Percentiles rank a stretch among this genome's conserved stretches.
Evolutionary conservation across 306 rosid species (phyloP).

Genomic region (Castanea sativa): DNA sequence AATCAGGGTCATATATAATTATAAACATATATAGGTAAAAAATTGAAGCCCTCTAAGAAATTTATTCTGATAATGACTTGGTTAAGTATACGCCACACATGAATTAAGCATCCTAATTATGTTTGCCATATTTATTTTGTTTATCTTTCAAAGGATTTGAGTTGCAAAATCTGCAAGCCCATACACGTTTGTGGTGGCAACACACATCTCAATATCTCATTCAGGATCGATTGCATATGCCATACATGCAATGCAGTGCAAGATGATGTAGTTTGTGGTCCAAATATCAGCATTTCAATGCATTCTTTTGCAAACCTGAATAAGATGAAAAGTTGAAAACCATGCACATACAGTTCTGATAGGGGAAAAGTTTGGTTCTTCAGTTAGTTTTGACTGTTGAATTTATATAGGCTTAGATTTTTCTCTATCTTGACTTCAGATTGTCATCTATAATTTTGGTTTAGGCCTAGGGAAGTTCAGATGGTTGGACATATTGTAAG

Average conservation of each 20-base stretch:
- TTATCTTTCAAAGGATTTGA: no score
- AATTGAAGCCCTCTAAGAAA: slow-evolving; percentile 8
- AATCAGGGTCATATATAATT: slow-evolving; percentile 22
- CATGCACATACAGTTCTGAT: neutral
- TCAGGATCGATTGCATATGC: neutral
- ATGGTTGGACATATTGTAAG: no score
- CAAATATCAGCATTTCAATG: neutral
- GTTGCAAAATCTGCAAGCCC: neutral
- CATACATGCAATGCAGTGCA: neutral
- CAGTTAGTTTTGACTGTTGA: neutral
- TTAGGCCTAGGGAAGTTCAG: no score
- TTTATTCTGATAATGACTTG: slow-evolving; percentile 14
- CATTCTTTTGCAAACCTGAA: neutral
- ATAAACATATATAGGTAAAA: slow-evolving; percentile 13
- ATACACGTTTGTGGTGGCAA: neutral
- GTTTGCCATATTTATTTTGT: neutral
- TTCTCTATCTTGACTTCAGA: no score
- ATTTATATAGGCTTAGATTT: no score
- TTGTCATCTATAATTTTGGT: no score
- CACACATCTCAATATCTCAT: neutral
- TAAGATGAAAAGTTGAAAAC: no score
- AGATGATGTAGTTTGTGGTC: neutral
- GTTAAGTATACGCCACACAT: slow-evolving; percentile 15
- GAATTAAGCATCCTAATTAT: neutral
- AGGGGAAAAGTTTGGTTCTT: neutral